Conservation (phyloP, 192 early-diverging fungal species). For the Coemansia umbellata region DNA sequence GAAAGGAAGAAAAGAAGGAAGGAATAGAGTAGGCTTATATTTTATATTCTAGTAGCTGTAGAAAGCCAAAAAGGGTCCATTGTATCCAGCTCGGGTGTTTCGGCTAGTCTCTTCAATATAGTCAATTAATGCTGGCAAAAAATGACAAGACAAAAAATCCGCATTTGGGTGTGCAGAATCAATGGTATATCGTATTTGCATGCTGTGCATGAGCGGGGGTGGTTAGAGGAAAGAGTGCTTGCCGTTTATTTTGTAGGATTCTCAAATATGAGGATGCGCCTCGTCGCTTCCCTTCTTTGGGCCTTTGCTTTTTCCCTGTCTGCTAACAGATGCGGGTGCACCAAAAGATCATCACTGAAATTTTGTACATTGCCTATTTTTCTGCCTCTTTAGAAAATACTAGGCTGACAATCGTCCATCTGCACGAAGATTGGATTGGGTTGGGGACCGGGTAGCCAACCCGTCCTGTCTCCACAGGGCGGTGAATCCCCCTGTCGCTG, state of each 20-base stretch:
- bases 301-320: too few relatives aligned
- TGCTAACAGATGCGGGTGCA: too few relatives aligned
- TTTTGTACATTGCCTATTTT: not conserved
- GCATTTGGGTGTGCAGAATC: constrained; percentile 4
- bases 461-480: too few relatives aligned
- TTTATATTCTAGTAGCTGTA: not conserved
- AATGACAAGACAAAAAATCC: constrained; percentile 1
- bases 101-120: not conserved
- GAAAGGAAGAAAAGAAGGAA: not conserved
- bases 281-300: too few relatives aligned
- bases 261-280: not conserved
- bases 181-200: constrained; percentile 2
- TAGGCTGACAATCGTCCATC: not conserved
- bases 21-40: constrained; percentile 5
- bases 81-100: not conserved
- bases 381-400: too few relatives aligned
- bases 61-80: not conserved
- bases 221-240: not conserved
- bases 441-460: not conserved
- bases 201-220: not conserved
- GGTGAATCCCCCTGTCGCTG: too few relatives aligned
- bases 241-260: constrained; percentile 1
- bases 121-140: not conserved
- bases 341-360: constrained; percentile 5
- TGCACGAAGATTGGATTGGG: constrained; percentile 3